Percentiles rank a stretch among this genome's conserved stretches.
phyloP scores from a whole-genome alignment of 2,329 filamentous ascomycete genomes.

The Aspergillus versicolor region DNA sequence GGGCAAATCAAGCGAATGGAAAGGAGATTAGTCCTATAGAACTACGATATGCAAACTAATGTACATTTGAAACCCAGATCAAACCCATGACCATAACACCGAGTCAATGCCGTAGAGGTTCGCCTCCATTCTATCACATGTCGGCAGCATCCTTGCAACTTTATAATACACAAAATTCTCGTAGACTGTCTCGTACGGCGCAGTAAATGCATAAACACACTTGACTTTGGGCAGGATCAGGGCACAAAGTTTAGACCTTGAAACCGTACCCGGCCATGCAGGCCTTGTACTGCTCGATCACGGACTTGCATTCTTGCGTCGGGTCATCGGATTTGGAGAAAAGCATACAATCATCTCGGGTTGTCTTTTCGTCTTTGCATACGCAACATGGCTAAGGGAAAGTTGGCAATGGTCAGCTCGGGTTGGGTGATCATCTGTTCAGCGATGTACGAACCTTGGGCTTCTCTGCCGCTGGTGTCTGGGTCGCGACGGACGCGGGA shows the following conservation, averaged over 20 bases:
- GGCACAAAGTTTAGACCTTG: conserved; percentile 49
- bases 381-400: conserved; percentile 85
- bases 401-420: background rate
- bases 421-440: background rate
- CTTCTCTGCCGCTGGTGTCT: conserved; percentile 32
- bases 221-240: background rate
- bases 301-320: conserved; percentile 72
- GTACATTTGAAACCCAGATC: conserved; percentile 15
- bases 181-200: background rate
- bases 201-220: background rate
- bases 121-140: conserved; percentile 2
- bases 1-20: background rate
- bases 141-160: background rate
- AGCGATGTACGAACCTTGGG: conserved; percentile 33
- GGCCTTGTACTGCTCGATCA: conserved; percentile 79
- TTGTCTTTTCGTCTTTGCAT: conserved; percentile 90
- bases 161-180: conserved; percentile 4
- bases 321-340: conserved; percentile 85
- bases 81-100: conserved; percentile 17
- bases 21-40: conserved; percentile 12
- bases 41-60: conserved; percentile 11
- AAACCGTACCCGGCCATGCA: conserved; percentile 97
- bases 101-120: conserved; percentile 1
- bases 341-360: conserved; percentile 97
- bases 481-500: conserved; percentile 20